Percentiles rank a stretch among this genome's conserved stretches.
Evolutionary conservation across 768 basidiomycete genomes (phyloP).

Genomic region (Boletus reticulatus): DNA sequence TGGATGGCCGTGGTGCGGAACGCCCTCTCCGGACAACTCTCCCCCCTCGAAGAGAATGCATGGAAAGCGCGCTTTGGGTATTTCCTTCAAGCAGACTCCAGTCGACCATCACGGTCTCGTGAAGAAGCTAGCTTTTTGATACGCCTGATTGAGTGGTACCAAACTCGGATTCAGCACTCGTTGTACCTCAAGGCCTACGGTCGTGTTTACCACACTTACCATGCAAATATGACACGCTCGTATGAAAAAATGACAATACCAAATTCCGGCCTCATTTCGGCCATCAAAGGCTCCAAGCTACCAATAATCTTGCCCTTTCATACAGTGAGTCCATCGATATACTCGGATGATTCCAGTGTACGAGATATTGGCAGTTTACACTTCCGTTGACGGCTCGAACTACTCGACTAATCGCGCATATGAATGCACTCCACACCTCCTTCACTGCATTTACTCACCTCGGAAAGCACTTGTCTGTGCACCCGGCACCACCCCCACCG

Average conservation of each 20-base stretch:
- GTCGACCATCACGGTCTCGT: conserved; percentile 15
- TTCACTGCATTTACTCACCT: conserved; percentile 39
- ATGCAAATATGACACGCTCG: conserved; percentile 2
- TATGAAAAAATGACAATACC: conserved; percentile 14
- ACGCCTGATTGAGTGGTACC: conserved; percentile 43
- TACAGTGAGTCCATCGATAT: conserved; percentile 32
- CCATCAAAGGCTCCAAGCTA: conserved; percentile 31
- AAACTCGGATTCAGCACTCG: conserved; percentile 39
- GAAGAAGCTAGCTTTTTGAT: conserved; percentile 46
- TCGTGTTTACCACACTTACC: conserved; percentile 18
- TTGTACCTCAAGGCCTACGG: conserved; percentile 43
- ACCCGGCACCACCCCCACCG: conserved; percentile 44
- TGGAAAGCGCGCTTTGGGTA: conserved; percentile 34
- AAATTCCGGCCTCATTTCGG: conserved; percentile 16
- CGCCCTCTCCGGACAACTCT: conserved; percentile 27
- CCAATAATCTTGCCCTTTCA: conserved; percentile 50
- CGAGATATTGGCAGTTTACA: conserved; percentile 39
- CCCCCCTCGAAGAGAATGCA: conserved; percentile 18
- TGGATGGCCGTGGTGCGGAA: conserved; percentile 38
- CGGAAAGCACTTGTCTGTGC: conserved; percentile 26
- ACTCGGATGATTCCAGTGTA: not conserved
- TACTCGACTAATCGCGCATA: conserved; percentile 45
- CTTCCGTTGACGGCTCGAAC: conserved; percentile 41
- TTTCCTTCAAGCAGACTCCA: conserved; percentile 27
- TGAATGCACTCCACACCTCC: conserved; percentile 46